A percentile compares a stretch with the other conserved stretches of the same genome.
phyloP scores from a whole-genome alignment of 2,329 filamentous ascomycete species.

The Penicillium sp. region DNA sequence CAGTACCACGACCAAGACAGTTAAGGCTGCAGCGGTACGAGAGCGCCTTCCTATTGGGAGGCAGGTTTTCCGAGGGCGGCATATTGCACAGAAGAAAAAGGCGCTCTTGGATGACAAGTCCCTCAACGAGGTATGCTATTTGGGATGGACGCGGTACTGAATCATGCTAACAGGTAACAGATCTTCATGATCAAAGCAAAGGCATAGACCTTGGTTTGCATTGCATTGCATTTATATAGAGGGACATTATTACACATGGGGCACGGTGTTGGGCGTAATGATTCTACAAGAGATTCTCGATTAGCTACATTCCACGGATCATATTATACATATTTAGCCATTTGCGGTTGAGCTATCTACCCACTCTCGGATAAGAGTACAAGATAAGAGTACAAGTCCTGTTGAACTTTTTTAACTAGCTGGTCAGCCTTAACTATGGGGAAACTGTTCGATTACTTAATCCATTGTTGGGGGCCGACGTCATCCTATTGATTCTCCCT shows the following conservation, averaged over 20 bases:
- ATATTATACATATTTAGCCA: background rate
- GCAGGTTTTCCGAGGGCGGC: slow-evolving; percentile 70
- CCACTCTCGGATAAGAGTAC: background rate
- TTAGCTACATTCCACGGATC: background rate
- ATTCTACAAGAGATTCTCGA: background rate
- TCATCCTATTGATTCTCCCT: background rate
- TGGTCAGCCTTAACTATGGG: no score
- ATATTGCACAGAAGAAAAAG: slow-evolving; percentile 82
- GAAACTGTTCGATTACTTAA: slow-evolving; percentile 4
- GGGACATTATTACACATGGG: background rate
- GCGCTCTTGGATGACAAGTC: slow-evolving; percentile 76
- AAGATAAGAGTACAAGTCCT: no score
- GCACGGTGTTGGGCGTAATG: background rate
- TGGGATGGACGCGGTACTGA: background rate
- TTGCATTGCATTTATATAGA: slow-evolving; percentile 7
- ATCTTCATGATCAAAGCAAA: slow-evolving; percentile 27
- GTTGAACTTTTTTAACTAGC: no score
- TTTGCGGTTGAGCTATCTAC: background rate
- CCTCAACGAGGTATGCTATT: slow-evolving; percentile 68
- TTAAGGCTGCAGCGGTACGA: slow-evolving; percentile 45
- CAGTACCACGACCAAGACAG: slow-evolving; percentile 34
- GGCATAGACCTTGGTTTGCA: slow-evolving; percentile 1
- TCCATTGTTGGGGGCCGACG: background rate
- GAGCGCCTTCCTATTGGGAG: slow-evolving; percentile 51
- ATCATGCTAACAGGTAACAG: slow-evolving; percentile 10